Evolutionary conservation across 1,284 basidiomycete genomes (phyloP).

Genomic region (Ceratorhiza oryzae-sativae): DNA sequence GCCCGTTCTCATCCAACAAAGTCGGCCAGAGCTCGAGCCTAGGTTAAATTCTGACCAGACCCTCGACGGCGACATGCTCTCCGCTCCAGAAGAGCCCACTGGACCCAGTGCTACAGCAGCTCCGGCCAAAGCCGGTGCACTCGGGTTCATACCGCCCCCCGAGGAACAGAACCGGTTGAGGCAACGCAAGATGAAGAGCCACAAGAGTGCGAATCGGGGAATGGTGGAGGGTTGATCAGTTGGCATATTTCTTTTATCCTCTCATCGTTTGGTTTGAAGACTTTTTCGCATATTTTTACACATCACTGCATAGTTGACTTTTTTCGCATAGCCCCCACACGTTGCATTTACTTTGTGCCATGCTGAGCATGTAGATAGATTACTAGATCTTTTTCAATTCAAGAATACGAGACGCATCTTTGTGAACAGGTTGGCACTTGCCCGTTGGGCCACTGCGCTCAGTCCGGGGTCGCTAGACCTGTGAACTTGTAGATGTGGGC

Average conservation of each 20-base stretch:
- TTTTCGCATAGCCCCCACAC: background rate
- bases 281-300: background rate
- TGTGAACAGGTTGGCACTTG: too few relatives aligned
- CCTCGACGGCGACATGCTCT: background rate
- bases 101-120: background rate
- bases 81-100: background rate
- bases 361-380: constrained; percentile 18
- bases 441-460: too few relatives aligned
- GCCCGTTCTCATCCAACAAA: constrained; percentile 58
- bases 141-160: constrained; percentile 31
- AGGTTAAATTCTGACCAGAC: constrained; percentile 1
- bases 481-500: too few relatives aligned
- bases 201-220: constrained; percentile 34
- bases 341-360: background rate
- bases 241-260: background rate
- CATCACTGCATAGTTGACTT: background rate
- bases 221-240: constrained; percentile 28
- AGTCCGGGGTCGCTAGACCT: too few relatives aligned
- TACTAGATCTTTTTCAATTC: background rate
- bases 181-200: constrained; percentile 36
- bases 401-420: background rate
- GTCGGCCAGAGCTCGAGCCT: constrained; percentile 27
- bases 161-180: constrained; percentile 33
- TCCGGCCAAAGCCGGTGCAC: constrained; percentile 18
- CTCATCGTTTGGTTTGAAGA: background rate